These are phyloP conservation scores for Colletotrichum costaricense DNA, from an alignment of 2,329 filamentous ascomycete genomes.

Conservation along the genomic window DNA sequence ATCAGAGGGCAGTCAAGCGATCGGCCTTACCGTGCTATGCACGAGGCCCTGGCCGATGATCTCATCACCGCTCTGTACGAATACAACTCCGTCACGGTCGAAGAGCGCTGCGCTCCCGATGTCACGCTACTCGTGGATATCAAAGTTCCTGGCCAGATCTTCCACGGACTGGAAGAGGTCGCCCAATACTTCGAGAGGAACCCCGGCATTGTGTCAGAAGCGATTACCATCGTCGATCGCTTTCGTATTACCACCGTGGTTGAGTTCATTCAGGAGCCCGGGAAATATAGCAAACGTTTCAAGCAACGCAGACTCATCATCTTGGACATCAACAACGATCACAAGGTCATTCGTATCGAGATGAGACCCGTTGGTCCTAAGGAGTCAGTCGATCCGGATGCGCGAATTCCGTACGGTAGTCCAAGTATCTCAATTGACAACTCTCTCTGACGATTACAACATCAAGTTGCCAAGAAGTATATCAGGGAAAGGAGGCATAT, in stretches of 20 bases:
- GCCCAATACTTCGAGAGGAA: no score
- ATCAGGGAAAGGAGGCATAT: no score
- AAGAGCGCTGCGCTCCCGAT: background rate
- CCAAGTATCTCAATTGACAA: no score
- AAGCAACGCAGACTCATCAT: background rate
- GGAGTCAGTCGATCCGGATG: background rate
- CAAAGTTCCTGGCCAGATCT: background rate
- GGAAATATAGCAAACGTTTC: no score
- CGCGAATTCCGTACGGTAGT: no score
- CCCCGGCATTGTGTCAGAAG: no score
- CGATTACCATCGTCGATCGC: background rate
- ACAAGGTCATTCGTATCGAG: background rate
- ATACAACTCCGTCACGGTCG: no score
- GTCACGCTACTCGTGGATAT: background rate
- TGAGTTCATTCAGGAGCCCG: no score
- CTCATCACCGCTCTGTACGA: background rate
- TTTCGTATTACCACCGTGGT: background rate
- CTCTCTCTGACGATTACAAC: no score
- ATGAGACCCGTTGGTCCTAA: background rate
- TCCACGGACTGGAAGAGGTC: background rate
- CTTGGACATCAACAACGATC: background rate
- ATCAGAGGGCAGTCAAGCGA: background rate
- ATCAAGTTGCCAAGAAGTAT: rapidly evolving
- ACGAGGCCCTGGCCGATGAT: background rate
- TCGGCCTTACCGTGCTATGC: background rate